These are phyloP conservation scores for Artemisia argyi DNA, from an alignment of 129 eudicot genomes.

Conservation along the genomic window DNA sequence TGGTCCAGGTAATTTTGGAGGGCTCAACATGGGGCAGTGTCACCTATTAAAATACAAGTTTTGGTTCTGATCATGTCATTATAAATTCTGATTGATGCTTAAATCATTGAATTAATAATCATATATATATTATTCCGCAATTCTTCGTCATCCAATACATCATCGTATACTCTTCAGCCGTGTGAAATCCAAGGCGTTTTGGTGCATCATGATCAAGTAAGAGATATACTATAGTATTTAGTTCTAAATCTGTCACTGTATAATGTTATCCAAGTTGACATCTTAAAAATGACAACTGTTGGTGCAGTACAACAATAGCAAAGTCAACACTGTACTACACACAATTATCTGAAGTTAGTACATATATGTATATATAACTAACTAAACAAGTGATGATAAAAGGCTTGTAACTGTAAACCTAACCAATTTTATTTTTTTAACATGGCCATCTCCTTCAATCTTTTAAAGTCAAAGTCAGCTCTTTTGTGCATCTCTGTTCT, in stretches of 20 bases:
- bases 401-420: conserved; percentile 14
- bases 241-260: background rate
- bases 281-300: conserved; percentile 25
- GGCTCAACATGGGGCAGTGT: background rate
- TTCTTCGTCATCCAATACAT: conserved; percentile 16
- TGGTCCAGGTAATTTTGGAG: too few relatives aligned
- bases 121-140: background rate
- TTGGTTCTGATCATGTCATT: background rate
- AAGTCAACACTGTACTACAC: conserved; percentile 78
- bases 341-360: conserved; percentile 17
- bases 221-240: conserved; percentile 7
- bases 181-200: conserved; percentile 2
- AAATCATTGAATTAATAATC: background rate
- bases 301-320: conserved; percentile 41
- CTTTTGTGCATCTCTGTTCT: conserved; percentile 37
- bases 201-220: background rate
- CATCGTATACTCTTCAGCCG: conserved; percentile 17
- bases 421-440: conserved; percentile 5
- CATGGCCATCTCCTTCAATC: conserved; percentile 49
- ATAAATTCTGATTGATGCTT: background rate
- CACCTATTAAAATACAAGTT: background rate
- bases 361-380: background rate
- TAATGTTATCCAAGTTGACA: conserved; percentile 14
- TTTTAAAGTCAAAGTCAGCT: conserved; percentile 49
- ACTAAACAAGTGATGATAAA: background rate